Conservation (phyloP, 164 flowering plant genomes). For the Santalum album region DNA sequence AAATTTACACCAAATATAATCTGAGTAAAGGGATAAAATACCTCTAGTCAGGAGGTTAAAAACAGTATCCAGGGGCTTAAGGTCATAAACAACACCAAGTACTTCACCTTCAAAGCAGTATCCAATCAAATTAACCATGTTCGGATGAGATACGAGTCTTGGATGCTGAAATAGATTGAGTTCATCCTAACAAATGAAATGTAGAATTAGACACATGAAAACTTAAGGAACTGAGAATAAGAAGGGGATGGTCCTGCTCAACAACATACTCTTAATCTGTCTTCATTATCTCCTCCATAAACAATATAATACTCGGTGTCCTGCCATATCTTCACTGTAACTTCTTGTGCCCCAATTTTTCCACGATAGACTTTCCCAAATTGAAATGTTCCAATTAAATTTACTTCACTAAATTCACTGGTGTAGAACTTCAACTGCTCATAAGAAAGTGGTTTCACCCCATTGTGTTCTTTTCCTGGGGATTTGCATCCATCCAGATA, state of each 20-base stretch:
- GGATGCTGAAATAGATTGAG: not conserved
- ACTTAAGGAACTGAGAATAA: not conserved
- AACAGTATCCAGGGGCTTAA: not conserved
- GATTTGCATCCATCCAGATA: no score
- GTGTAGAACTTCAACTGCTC: no score
- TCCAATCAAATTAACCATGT: not conserved
- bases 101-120: not conserved
- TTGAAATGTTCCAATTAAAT: not conserved
- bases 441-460: no score
- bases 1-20: not conserved
- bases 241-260: not conserved
- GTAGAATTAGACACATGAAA: no score
- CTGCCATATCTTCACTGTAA: not conserved
- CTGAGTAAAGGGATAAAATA: not conserved
- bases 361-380: not conserved
- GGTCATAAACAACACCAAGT: not conserved
- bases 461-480: no score
- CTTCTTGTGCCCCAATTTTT: not conserved
- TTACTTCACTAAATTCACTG: not conserved
- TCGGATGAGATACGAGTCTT: not conserved
- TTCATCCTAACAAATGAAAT: not conserved
- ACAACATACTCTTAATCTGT: not conserved
- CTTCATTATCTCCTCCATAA: not conserved
- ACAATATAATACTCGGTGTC: not conserved
- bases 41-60: not conserved